Evolutionary conservation across 352 stramenopile species (phyloP), one percentile per base, ranked within the genome.

Genomic region (Thraustochytrium sp.): DNA sequence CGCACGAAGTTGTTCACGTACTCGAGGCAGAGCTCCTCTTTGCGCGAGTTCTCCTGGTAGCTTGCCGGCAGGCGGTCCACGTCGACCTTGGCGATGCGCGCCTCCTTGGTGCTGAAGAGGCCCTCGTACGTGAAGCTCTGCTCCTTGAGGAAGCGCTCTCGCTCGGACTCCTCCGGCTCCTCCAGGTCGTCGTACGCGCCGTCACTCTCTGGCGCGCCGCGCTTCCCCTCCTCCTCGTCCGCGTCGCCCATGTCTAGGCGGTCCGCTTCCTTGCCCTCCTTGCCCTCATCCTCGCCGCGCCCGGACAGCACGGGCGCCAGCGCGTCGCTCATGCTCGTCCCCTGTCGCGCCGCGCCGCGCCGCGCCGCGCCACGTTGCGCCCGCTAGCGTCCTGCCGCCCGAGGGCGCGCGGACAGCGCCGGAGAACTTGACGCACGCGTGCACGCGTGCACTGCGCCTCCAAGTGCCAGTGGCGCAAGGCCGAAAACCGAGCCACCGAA

Each of bases 11-110:
- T 90, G 0, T 92, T 87, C 46, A 98, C 92, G 86, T 98, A 98
- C 88, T 98, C 92, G 46, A 97, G 89, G 85, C 92, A 97, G 23
- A 98, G 89, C 80, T 95, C 88, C 76, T 98, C 93, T 74, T 97
- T 97, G 18, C 89, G 89, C 61, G 83, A 90, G 77, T 96, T 97
- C 29, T 29, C 65, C n/a, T 36, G 68, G 65, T 91, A 91, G 8
- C 54, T 83, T 2, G 29, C 8, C 9, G 86, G 77, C 26, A 82
- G 34, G 5, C 9, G 1, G 9, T 59, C 59, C 8, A n/a, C 29
- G 34, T 80, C 42, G 8, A 62, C 48, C 4, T 29, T 31, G 3
- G 16, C 36, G 8, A 84, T n/a, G n/a, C 76, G 31, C 21, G 16
- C 37, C 11, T 36, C 54, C 34, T 84, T 84, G 55, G n/a, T 84